Evolutionary conservation across 495 filamentous ascomycete species (phyloP), one percentile per base, ranked within the genome.

Genomic region (Penicillium bialowiezense): DNA sequence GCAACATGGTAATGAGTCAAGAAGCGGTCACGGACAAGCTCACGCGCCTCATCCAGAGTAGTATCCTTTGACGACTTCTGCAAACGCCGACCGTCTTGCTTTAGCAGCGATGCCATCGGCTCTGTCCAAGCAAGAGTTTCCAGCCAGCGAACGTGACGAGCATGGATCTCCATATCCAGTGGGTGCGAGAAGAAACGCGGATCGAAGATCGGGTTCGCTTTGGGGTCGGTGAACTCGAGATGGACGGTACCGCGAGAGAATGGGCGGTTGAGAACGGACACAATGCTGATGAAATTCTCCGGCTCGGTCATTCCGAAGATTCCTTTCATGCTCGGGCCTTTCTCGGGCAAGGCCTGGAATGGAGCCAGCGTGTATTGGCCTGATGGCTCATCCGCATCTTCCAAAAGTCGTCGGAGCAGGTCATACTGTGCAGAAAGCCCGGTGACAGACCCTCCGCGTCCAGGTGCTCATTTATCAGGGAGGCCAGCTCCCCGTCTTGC

Each of bases 171-270:
- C 40, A 76, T 8, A 52, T 83, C 81, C 7, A 78, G 37, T 0
- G 68, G 64, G 48, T 81, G 59, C 7, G 59, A 53, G 40, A 79
- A 59, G 32, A 73, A 78, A 2, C 59, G 66, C 1, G 73, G 74
- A 42, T 83, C 73, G 49, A 77, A 70, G 0, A 51, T 14, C 0
- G 79, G 77, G 7, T 62, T 43, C 2, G 41, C 54, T 0, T 19
- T 24, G 0, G 65, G 38, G 41, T 75, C 66, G 3, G 63, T 6
- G 10, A 65, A 68, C 0, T 54, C 50, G 32, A 81, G 74, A 56
- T 83, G 81, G 24, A 80, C 71, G 14, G 55, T 71, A 3, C 81
- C 81, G 1, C 79, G 74, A 1, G 78, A 81, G 12, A 80, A 66
- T 2, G 81, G 79, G 18, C 79, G 72, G 17, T 71, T 58, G 0